Percentiles rank a stretch among this genome's conserved stretches.
These are phyloP conservation scores for Podospora fimiseda DNA, from an alignment of 495 filamentous ascomycete genomes.

Conservation along the genomic window DNA sequence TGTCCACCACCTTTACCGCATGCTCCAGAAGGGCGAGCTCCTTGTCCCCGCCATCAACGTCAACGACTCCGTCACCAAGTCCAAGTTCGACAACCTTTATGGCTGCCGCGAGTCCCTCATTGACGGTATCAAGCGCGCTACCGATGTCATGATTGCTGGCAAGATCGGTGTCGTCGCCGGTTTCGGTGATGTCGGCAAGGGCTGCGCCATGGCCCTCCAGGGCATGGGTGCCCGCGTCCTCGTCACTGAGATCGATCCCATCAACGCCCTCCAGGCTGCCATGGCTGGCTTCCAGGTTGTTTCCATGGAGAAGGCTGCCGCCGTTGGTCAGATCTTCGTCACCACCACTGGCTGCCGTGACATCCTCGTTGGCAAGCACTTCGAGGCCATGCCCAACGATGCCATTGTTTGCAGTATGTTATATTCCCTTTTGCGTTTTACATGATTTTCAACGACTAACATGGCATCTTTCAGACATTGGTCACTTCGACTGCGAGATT, in stretches of 20 bases:
- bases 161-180: conserved; percentile 97
- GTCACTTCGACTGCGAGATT: conserved; percentile 99
- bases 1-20: conserved; percentile 98
- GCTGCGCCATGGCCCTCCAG: conserved; percentile 90
- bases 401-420: conserved; percentile 96
- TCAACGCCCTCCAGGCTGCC: conserved; percentile 98
- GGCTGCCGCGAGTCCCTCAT: conserved; percentile 98
- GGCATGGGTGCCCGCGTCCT: conserved; percentile 96
- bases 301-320: conserved; percentile 93
- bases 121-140: conserved; percentile 99
- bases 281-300: conserved; percentile 94
- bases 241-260: conserved; percentile 96
- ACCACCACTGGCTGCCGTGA: conserved; percentile 99
- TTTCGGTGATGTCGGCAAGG: conserved; percentile 99
- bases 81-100: conserved; percentile 99
- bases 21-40: conserved; percentile 88
- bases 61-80: conserved; percentile 99
- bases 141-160: conserved; percentile 99
- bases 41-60: conserved; percentile 97
- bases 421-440: background rate
- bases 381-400: conserved; percentile 95
- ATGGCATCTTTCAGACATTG: conserved; percentile 64
- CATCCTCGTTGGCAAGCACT: conserved; percentile 87
- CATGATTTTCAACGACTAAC: background rate
- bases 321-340: conserved; percentile 92